Evolutionary conservation across 2,329 filamentous ascomycete genomes (phyloP), one percentile per base, ranked within the genome.

Genomic region (Colletotrichum endophyticum): DNA sequence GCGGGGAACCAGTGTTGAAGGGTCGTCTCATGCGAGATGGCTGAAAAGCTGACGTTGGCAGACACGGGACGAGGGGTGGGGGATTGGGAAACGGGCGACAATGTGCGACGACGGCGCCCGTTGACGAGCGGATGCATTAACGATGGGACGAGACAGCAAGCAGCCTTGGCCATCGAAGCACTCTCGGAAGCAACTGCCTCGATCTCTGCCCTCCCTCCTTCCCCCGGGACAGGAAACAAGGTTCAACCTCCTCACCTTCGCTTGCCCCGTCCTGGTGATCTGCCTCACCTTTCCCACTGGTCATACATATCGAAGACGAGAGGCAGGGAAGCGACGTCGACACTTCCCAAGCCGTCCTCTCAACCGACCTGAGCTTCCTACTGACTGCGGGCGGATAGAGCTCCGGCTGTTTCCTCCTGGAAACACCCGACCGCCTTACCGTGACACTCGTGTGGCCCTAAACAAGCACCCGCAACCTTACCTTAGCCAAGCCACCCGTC

Each of bases 51-150:
- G 72, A 75, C 61, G 59, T 71, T 66, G 62, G 44, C 66, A 66
- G 22, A 75, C 62, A 69, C 66, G 71, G 49, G 72, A 70, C 66
- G 66, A 70, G 56, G 56, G 66, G 39, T 49, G 39, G 53, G 11
- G 32, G 22, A 12, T 25, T 27, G 25, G 28, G 64, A 44, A 25
- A 30, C 7, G n/a, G 27, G 25, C 30, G 13, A 28, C n/a, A 25
- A 63, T 27, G 59, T 70, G 74, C 63, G 72, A 70, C 74, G 62
- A 59, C 15, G 13, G 74, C 64, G 61, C 49, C 74, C 71, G 66
- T 75, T 66, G 53, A 25, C 36, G 39, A 62, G 70, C 30, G 62
- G 63, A 75, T 63, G 34, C 34, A 72, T 49, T 66, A 34, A 34
- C 34, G 44, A 66, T 66, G 68, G 68, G 72, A 75, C 28, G 68